Evolutionary conservation across 352 stramenopile species (phyloP).

Genomic region (Phytophthora agathidicida): DNA sequence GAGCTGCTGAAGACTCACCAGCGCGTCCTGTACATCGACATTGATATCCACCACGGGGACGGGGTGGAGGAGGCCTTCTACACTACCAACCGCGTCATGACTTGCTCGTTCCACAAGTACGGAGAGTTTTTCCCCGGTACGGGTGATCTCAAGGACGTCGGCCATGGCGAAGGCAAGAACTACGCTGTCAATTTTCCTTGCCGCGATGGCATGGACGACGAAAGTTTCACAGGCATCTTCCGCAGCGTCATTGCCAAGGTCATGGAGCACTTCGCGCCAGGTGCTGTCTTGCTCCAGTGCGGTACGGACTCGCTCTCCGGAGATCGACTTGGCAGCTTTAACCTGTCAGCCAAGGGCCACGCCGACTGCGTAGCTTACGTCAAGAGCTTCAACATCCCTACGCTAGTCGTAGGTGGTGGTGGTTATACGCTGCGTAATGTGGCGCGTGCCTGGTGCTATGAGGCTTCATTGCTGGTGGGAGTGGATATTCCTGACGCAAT

Average conservation of each 20-base stretch:
- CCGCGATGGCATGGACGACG: slow-evolving; percentile 98
- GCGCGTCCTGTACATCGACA: slow-evolving; percentile 99
- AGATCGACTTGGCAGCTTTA: slow-evolving; percentile 98
- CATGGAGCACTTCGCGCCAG: slow-evolving; percentile 96
- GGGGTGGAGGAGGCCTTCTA: slow-evolving; percentile 99
- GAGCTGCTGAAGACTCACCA: slow-evolving; percentile 98
- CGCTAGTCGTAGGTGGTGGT: slow-evolving; percentile 96
- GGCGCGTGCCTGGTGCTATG: slow-evolving; percentile 93
- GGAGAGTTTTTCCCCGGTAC: slow-evolving; percentile 99
- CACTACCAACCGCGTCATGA: slow-evolving; percentile 99
- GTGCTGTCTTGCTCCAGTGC: slow-evolving; percentile 98
- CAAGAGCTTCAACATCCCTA: slow-evolving; percentile 96
- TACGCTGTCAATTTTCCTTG: slow-evolving; percentile 99
- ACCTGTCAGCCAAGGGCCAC: slow-evolving; percentile 97
- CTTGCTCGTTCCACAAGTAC: slow-evolving; percentile 99
- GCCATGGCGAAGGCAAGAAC: slow-evolving; percentile 94
- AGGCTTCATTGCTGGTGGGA: slow-evolving; percentile 95
- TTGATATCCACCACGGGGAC: slow-evolving; percentile 99
- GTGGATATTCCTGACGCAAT: slow-evolving; percentile 95
- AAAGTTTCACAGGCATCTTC: slow-evolving; percentile 92
- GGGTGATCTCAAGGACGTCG: slow-evolving; percentile 84
- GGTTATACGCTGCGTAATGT: slow-evolving; percentile 99
- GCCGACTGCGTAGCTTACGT: slow-evolving; percentile 97
- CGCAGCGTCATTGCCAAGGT: slow-evolving; percentile 95
- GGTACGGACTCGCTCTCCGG: slow-evolving; percentile 98